Evolutionary conservation across 1,284 basidiomycete species (phyloP), one percentile per base, ranked within the genome.

Genomic region (Marasmius fiardii): DNA sequence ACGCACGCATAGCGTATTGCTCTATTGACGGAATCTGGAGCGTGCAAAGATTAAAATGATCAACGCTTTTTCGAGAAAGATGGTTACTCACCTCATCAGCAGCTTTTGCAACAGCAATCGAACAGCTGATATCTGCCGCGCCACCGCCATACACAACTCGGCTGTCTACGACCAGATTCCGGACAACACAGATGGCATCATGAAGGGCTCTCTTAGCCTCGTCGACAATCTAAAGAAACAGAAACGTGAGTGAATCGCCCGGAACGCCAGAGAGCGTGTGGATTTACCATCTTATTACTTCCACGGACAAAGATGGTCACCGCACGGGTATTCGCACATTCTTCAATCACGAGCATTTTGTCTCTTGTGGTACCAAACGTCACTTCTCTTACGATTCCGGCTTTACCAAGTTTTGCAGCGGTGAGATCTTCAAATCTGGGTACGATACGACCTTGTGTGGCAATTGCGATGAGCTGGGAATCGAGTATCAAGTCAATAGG

Each of bases 1-100:
- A 99, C 16, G 96, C 95, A 44, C 96, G 90, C 95, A 99, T 98
- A 1, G 96, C 96, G 69, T 99, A 99, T 78, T 99, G 96, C 74
- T 99, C 96, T 66, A 99, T 96, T 8, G 93, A 84, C 1, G 96
- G 89, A 65, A 97, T 98, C 89, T 93, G 60, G 14, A 23, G 26
- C 28, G 14, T 14, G 20, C 31, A 48, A 18, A 18, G 11, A 51
- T 18, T 1, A 52, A 57, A 35, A 43, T n/a, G 5, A 21, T 31
- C 28, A 14, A 44, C 24, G n/a, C 33, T 12, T 21, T 31, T 16
- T 35, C 41, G 5, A 26, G 20, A 44, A 52, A 45, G 43, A 31
- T 37, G 31, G 41, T 56, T 12, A 43, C 74, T 44, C 56, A 92
- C 90, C 75, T 96, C 88, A 71, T 99, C 97, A 16, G 96, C 96